Base-by-base conservation (phyloP, 441 rosid species). In the Adansonia grandidieri region DNA sequence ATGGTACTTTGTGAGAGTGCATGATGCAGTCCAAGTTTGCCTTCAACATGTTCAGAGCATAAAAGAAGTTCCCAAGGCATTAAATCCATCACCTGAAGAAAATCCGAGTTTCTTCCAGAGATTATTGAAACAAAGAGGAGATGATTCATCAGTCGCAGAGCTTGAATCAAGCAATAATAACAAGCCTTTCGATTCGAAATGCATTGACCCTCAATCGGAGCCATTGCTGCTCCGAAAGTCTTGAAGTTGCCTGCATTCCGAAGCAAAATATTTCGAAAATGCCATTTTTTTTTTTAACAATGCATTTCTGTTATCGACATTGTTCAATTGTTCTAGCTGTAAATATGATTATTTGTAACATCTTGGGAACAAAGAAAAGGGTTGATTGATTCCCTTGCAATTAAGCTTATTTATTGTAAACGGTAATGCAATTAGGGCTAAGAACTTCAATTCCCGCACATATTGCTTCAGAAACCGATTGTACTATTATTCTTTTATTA, bases 11-110 rank as follows among this genome's bases (percentile, higher is more conserved):
- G 99, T 96, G 71, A 87, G 99, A 65, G 93, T 94, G 22, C 99
- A 94, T 19, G 99, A 96, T 62, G 98, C 99, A 0, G 98, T 96
- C 63, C 99, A 92, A 77, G 97, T 94, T 37, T 96, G 99, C 84
- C 97, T 96, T 66, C 97, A 91, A 76, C 90, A 85, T 66, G 95
- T 92, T 66, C 93, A 93, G 82, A 84, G 86, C 83, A 66, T 84
- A 58, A 82, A 82, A 74, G 37, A 82, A 74, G 37, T 72, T 53
- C 61, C 82, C 19, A 86, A 76, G 42, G n/a, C 77, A 5, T 3
- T 81, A 11, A 80, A 80, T 71, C 65, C 85, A 13, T 53, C 48
- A 19, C 78, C 77, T 0, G 91, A 85, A 74, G 87, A 81, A 58
- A 85, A 79, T 76, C 58, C 84, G 7, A 82, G 85, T 82, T 82